phyloP scores from a whole-genome alignment of 1,139 yeast species.

The Kodamaea suecica region DNA sequence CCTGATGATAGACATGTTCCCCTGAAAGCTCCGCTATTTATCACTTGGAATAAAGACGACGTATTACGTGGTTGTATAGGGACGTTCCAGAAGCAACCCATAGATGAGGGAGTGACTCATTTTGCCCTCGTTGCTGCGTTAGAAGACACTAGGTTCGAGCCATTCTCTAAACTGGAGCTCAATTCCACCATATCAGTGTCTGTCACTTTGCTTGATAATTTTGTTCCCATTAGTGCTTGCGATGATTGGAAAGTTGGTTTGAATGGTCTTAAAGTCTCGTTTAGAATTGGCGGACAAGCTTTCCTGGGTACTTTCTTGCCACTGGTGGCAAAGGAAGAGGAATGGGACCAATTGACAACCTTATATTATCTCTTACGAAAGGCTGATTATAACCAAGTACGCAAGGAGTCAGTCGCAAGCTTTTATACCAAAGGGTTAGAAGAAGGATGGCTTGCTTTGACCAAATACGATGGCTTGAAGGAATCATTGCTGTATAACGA shows the following conservation, averaged over 20 bases:
- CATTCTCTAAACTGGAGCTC: conserved; percentile 60
- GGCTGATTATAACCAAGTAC: conserved; percentile 45
- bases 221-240: conserved; percentile 48
- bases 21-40: conserved; percentile 55
- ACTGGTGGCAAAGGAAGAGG: conserved; percentile 85
- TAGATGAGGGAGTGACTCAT: conserved; percentile 56
- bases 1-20: conserved; percentile 39
- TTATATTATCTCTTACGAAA: conserved; percentile 66
- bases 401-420: conserved; percentile 16
- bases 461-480: conserved; percentile 41
- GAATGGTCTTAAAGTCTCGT: conserved; percentile 71
- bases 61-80: conserved; percentile 90
- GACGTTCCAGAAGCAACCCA: conserved; percentile 52
- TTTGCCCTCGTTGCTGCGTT: conserved; percentile 70
- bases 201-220: conserved; percentile 65
- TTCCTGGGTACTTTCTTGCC: conserved; percentile 85
- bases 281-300: conserved; percentile 32
- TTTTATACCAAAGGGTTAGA: conserved; percentile 32
- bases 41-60: conserved; percentile 73
- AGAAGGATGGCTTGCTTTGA: conserved; percentile 37
- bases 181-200: conserved; percentile 34
- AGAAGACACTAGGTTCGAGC: conserved; percentile 73
- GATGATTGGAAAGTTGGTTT: conserved; percentile 77
- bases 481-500: conserved; percentile 26
- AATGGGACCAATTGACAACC: conserved; percentile 76